Conservation (phyloP, 441 rosid species). For the Bocquillonia castaneifolia region DNA sequence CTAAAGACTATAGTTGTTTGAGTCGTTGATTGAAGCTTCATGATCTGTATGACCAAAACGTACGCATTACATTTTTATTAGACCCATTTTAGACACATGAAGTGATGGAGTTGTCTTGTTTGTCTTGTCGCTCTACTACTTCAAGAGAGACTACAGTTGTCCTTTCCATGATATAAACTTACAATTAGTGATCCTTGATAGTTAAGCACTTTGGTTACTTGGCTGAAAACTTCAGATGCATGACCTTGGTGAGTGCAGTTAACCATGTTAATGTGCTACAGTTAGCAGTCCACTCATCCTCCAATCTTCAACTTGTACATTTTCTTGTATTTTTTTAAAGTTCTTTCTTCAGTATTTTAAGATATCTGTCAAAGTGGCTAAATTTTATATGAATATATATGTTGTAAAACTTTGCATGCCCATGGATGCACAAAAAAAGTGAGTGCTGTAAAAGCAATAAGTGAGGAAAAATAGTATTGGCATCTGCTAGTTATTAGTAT, state of each 20-base stretch:
- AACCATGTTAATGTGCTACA: not conserved
- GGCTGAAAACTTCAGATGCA: not conserved
- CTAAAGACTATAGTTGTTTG: not conserved
- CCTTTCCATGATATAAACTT: not conserved
- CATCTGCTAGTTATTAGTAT: not conserved
- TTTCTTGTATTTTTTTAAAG: not conserved
- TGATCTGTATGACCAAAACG: not conserved
- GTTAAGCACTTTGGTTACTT: not conserved
- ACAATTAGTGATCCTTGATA: not conserved
- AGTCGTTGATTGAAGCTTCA: not conserved
- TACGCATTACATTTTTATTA: too few relatives aligned
- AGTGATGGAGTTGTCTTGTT: not conserved
- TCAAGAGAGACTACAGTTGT: not conserved
- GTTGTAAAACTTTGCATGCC: not conserved
- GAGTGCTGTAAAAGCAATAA: not conserved
- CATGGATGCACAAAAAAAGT: not conserved
- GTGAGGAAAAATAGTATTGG: not conserved
- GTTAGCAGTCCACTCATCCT: constrained; percentile 6
- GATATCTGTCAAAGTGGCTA: not conserved
- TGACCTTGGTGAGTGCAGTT: not conserved
- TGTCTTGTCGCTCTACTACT: constrained; percentile 8
- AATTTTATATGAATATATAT: not conserved
- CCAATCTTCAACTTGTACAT: not conserved
- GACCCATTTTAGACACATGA: not conserved
- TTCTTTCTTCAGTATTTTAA: not conserved